Conservation (phyloP, 805 yeast genomes). For the Yamadazyma takamatsuzukensis region DNA sequence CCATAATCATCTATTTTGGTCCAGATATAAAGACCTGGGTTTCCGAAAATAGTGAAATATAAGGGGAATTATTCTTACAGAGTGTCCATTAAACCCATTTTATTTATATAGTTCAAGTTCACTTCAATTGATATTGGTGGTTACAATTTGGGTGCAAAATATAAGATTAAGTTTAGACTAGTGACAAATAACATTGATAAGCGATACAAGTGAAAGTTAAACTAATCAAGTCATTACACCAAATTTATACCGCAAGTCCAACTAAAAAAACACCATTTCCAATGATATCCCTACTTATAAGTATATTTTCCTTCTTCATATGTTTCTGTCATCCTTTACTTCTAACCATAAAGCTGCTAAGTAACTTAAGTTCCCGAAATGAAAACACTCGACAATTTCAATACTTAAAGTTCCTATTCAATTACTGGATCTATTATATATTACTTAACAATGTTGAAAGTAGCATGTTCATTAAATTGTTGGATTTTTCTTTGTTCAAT, state of each 20-base stretch:
- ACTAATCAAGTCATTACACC: too few relatives aligned
- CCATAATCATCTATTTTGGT: too few relatives aligned
- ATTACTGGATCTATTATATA: constrained; percentile 22
- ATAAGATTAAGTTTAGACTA: neutral
- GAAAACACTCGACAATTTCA: constrained; percentile 5
- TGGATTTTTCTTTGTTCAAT: constrained; percentile 10
- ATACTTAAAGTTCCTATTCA: constrained; percentile 14
- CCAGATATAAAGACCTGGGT: too few relatives aligned
- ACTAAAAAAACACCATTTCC: neutral
- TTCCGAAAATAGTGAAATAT: too few relatives aligned
- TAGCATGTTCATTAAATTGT: constrained; percentile 6
- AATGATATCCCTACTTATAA: constrained; percentile 10
- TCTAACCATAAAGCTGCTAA: constrained; percentile 16
- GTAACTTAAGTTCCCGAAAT: constrained; percentile 2
- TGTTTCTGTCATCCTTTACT: constrained; percentile 15
- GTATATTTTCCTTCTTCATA: constrained; percentile 3
- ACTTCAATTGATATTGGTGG: too few relatives aligned
- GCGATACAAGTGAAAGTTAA: too few relatives aligned
- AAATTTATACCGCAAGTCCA: too few relatives aligned
- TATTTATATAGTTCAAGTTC: too few relatives aligned
- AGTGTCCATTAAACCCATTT: too few relatives aligned
- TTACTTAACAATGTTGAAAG: constrained; percentile 12
- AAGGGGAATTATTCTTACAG: too few relatives aligned
- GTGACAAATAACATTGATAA: neutral
- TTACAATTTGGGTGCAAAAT: constrained; percentile 1